Evolutionary conservation across 257 asterid genomes (phyloP), one percentile per base, ranked within the genome.

Genomic region (Eustoma russellianum): DNA sequence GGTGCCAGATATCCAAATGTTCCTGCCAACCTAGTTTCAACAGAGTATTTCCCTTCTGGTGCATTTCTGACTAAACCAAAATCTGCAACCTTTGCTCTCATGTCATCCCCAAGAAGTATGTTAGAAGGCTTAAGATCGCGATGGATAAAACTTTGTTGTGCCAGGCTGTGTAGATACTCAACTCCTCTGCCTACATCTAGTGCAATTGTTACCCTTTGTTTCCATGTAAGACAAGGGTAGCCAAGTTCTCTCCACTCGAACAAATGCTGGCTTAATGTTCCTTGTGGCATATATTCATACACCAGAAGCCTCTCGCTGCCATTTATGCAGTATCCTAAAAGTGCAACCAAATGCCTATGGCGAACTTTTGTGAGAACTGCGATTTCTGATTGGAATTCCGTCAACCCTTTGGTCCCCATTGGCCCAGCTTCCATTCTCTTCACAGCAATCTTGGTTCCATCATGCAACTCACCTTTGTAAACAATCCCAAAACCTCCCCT

Each of bases 71-170:
- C 96, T 66, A 91, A 70, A 35, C 98, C 96, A 53, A 87, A 91
- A 74, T 91, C 98, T 1, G 98, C 98, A 67, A 91, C 96, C 78
- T 91, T 87, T 7, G 98, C 98, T 68, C 98, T 81, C 93, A 86
- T 82, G 50, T 83, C 96, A 33, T 91, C 95, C 5, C 92, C 78
- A 13, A 90, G 92, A 64, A 90, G 95, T 63, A 90, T 90, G 67
- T 90, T 90, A 0, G 84, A 79, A 1, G 98, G 96, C 69, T 90
- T 90, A 69, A 90, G 66, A 75, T 90, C 96, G 69, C 96, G 64
- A 62, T 90, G 98, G 58, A 90, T 90, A 74, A 90, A 90, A 67
- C 98, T 86, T 57, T 75, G 87, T 52, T 90, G 98, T 13, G 98
- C 98, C 74, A 90, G 72, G 77, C 96, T 83, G 62, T 90, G 98